A percentile compares a stretch with the other conserved stretches of the same genome.
phyloP scores from a whole-genome alignment of 179 eudicot species.

The Camellia oleifera region DNA sequence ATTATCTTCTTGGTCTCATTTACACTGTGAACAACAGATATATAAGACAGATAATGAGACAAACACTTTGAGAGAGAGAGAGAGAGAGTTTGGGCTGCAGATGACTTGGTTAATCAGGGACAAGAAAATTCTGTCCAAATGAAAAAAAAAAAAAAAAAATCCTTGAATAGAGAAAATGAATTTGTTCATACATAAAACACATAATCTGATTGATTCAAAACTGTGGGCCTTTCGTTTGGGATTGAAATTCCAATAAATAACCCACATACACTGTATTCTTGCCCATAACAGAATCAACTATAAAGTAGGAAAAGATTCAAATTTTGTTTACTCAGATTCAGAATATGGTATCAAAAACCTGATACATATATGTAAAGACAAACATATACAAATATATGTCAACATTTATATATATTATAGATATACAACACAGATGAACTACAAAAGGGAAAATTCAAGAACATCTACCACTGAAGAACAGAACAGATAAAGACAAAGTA shows the following conservation, averaged over 20 bases:
- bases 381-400: neutral
- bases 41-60: neutral
- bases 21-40: too few relatives aligned
- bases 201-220: neutral
- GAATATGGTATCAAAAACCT: neutral
- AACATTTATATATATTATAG: neutral
- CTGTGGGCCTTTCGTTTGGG: neutral
- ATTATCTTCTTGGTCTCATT: neutral
- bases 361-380: neutral
- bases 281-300: neutral
- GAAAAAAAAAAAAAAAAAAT: neutral
- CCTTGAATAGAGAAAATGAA: too few relatives aligned
- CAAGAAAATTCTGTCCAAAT: neutral
- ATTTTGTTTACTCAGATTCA: neutral
- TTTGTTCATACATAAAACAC: too few relatives aligned
- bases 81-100: neutral
- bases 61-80: too few relatives aligned
- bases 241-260: neutral
- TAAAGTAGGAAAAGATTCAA: neutral
- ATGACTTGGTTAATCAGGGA: neutral
- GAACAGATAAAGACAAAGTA: neutral
- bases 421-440: neutral
- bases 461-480: too few relatives aligned
- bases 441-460: neutral
- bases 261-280: neutral